Evolutionary conservation across 2,329 filamentous ascomycete species (phyloP).

Genomic region (Fusarium anguioides): DNA sequence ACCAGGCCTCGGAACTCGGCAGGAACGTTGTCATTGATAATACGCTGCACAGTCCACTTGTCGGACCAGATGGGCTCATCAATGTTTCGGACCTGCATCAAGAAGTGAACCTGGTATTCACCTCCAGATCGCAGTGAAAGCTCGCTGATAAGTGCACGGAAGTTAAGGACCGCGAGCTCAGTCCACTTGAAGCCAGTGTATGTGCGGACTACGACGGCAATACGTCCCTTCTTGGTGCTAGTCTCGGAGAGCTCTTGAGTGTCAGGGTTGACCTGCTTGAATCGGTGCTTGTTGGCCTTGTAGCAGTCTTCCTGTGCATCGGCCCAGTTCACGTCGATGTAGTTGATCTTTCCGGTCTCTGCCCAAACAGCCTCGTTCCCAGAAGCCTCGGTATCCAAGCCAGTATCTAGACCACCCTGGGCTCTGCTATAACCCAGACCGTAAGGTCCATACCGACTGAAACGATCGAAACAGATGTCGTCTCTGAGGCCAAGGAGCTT

Average conservation of each 20-base stretch:
- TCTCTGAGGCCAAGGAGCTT: slow-evolving; percentile 77
- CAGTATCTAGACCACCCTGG: slow-evolving; percentile 76
- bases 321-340: slow-evolving; percentile 66
- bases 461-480: slow-evolving; percentile 89
- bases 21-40: slow-evolving; percentile 74
- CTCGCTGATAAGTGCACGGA: slow-evolving; percentile 84
- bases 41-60: slow-evolving; percentile 74
- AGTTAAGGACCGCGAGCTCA: slow-evolving; percentile 79
- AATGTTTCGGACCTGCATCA: slow-evolving; percentile 86
- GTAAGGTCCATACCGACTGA: slow-evolving; percentile 85
- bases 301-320: slow-evolving; percentile 65
- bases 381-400: slow-evolving; percentile 76
- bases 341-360: slow-evolving; percentile 66
- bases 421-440: slow-evolving; percentile 83
- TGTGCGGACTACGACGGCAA: slow-evolving; percentile 81
- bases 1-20: slow-evolving; percentile 83
- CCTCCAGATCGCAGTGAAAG: slow-evolving; percentile 80
- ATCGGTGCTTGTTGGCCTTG: slow-evolving; percentile 72
- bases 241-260: slow-evolving; percentile 50
- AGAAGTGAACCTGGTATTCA: slow-evolving; percentile 84
- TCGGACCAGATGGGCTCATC: slow-evolving; percentile 85
- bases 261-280: slow-evolving; percentile 54
- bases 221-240: slow-evolving; percentile 64
- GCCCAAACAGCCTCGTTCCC: slow-evolving; percentile 72
- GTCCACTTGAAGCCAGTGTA: slow-evolving; percentile 85